phyloP scores from a whole-genome alignment of 139 green algal species.

The Chlamydomonas sp. region DNA sequence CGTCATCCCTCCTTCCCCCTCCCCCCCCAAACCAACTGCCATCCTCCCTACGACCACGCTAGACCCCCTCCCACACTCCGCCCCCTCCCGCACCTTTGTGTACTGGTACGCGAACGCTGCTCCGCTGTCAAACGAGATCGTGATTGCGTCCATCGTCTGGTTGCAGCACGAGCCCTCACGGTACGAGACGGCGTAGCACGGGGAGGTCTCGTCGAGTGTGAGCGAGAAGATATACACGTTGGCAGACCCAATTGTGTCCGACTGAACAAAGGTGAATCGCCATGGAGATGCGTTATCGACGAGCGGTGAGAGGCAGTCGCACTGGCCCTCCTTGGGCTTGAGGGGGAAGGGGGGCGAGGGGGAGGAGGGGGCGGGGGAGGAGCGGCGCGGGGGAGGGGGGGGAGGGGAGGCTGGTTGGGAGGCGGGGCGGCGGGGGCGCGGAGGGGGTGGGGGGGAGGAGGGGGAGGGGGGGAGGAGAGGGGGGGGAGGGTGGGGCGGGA shows the following conservation, averaged over 20 bases:
- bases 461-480: too few species aligned
- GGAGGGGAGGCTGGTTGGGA: not conserved
- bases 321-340: slow-evolving; percentile 13
- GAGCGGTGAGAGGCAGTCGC: slow-evolving; percentile 33
- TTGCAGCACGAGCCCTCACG: slow-evolving; percentile 25
- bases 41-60: too few species aligned
- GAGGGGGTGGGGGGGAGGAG: too few species aligned
- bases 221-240: slow-evolving; percentile 14
- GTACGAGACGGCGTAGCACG: slow-evolving; percentile 17
- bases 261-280: slow-evolving; percentile 26
- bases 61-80: too few species aligned
- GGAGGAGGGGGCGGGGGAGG: slow-evolving; percentile 14
- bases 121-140: too few species aligned
- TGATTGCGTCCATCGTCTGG: slow-evolving; percentile 30
- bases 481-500: not conserved
- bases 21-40: too few species aligned
- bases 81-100: too few species aligned
- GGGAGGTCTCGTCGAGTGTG: slow-evolving; percentile 1
- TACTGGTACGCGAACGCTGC: too few species aligned
- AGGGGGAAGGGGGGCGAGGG: slow-evolving; percentile 8
- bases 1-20: too few species aligned
- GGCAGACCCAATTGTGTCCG: not conserved
- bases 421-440: too few species aligned
- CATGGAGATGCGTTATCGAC: slow-evolving; percentile 24
- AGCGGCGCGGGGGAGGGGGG: not conserved